Evolutionary conservation across 2,329 filamentous ascomycete species (phyloP).

Genomic region (Pezicula carpinea): DNA sequence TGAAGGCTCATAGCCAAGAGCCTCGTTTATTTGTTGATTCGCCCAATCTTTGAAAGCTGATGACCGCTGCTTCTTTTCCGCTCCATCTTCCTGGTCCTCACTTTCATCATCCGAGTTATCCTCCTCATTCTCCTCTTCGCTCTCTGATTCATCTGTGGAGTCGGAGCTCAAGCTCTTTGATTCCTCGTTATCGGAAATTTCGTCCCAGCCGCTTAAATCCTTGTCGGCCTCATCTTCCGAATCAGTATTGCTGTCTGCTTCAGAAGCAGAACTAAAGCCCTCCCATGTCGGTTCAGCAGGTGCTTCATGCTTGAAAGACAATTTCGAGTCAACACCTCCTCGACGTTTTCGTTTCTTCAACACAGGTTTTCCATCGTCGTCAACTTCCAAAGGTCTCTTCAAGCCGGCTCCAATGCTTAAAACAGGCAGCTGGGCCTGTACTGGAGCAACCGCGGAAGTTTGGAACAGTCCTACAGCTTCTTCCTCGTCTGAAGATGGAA

Average conservation of each 20-base stretch:
- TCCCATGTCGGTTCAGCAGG: slow-evolving; percentile 52
- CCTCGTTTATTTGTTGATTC: slow-evolving; percentile 76
- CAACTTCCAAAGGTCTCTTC: slow-evolving; percentile 79
- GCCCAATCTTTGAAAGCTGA: slow-evolving; percentile 94
- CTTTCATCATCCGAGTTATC: slow-evolving; percentile 23
- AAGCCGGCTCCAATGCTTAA: slow-evolving; percentile 65
- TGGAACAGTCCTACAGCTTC: slow-evolving; percentile 11
- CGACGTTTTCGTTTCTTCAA: slow-evolving; percentile 78
- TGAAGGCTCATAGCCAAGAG: slow-evolving; percentile 59
- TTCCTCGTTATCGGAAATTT: neutral
- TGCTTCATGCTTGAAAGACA: slow-evolving; percentile 42
- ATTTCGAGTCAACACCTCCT: slow-evolving; percentile 53
- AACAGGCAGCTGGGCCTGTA: slow-evolving; percentile 1
- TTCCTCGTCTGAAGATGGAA: slow-evolving; percentile 22
- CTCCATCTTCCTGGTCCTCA: slow-evolving; percentile 28
- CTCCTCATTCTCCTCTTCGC: slow-evolving; percentile 15
- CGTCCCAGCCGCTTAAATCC: slow-evolving; percentile 1
- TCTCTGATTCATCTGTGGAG: slow-evolving; percentile 1
- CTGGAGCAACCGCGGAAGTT: slow-evolving; percentile 5
- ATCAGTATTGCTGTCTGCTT: slow-evolving; percentile 31
- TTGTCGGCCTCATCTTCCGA: slow-evolving; percentile 25
- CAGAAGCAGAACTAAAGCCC: slow-evolving; percentile 52
- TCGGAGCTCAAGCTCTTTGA: neutral
- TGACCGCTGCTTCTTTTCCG: slow-evolving; percentile 35
- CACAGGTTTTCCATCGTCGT: slow-evolving; percentile 70